Percentiles rank a stretch among this genome's conserved stretches.
Conservation (phyloP, 78 protist species). For the Protostelium mycophagum region DNA sequence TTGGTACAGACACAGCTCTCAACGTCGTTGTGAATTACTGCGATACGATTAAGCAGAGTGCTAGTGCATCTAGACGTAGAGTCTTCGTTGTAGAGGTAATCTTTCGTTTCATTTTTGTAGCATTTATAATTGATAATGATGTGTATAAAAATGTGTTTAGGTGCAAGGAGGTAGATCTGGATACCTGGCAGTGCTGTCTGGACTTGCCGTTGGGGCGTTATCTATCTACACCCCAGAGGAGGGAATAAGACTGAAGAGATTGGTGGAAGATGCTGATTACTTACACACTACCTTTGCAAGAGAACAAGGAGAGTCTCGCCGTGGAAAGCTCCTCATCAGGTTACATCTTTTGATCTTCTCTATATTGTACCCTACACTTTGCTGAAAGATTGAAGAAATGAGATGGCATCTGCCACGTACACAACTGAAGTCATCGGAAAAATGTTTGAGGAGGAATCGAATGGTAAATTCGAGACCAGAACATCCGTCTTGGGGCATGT, state of each 20-base stretch:
- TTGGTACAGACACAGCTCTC: slow-evolving; percentile 78
- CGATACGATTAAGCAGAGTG: slow-evolving; percentile 67
- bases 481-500: slow-evolving; percentile 61
- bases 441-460: slow-evolving; percentile 47
- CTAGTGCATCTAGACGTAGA: slow-evolving; percentile 50
- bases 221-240: slow-evolving; percentile 41
- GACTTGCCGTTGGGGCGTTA: slow-evolving; percentile 61
- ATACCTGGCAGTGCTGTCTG: slow-evolving; percentile 36
- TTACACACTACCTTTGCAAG: not conserved
- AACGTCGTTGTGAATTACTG: slow-evolving; percentile 57
- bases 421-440: slow-evolving; percentile 34
- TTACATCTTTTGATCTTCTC: too few relatives aligned
- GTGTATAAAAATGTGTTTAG: not conserved
- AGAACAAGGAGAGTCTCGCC: not conserved
- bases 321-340: slow-evolving; percentile 1
- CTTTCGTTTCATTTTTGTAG: slow-evolving; percentile 26
- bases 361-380: slow-evolving; percentile 15
- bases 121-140: not conserved
- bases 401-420: slow-evolving; percentile 30
- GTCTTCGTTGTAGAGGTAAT: slow-evolving; percentile 74
- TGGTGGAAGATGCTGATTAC: slow-evolving; percentile 12
- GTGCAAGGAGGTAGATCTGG: slow-evolving; percentile 42
- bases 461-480: slow-evolving; percentile 33
- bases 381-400: slow-evolving; percentile 39
- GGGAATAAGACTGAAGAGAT: slow-evolving; percentile 15